These are phyloP conservation scores for Lasiodiplodia sp. DNA, from an alignment of 2,329 filamentous ascomycete genomes.

Conservation along the genomic window DNA sequence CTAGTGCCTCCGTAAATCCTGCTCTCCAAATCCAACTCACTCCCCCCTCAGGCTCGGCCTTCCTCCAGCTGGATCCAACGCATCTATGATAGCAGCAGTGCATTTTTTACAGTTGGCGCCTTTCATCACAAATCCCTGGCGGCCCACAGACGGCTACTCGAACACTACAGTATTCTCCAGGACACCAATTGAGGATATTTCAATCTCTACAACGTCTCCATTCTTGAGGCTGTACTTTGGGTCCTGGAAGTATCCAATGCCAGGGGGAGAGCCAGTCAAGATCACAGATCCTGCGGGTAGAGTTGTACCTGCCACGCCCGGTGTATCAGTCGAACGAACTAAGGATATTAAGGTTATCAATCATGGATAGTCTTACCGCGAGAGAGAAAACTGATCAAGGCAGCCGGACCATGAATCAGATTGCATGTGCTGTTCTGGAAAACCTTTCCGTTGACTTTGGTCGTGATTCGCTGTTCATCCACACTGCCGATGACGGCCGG, in stretches of 20 bases:
- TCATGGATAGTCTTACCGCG: slow-evolving; percentile 44
- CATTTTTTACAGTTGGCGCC: no score
- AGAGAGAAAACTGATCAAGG: slow-evolving; percentile 21
- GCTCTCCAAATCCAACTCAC: no score
- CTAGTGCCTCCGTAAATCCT: no score
- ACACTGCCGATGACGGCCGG: slow-evolving; percentile 14
- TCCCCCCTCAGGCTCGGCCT: no score
- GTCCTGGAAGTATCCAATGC: slow-evolving; percentile 31
- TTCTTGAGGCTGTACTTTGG: slow-evolving; percentile 12
- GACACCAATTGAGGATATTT: neutral
- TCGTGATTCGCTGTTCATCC: slow-evolving; percentile 15
- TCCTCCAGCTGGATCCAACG: no score
- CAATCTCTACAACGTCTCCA: slow-evolving; percentile 17
- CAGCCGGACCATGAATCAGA: slow-evolving; percentile 7
- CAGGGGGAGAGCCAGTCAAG: slow-evolving; percentile 51
- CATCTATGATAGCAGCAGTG: no score
- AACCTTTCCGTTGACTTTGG: slow-evolving; percentile 32
- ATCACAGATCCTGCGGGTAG: slow-evolving; percentile 50
- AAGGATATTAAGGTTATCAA: neutral
- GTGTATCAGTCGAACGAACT: slow-evolving; percentile 31
- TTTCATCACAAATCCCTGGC: no score
- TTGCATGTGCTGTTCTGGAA: slow-evolving; percentile 20
- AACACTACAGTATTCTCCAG: neutral
- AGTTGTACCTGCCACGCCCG: slow-evolving; percentile 49
- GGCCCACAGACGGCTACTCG: neutral